Evolutionary conservation across 2,329 filamentous ascomycete species (phyloP).

Genomic region (Diplodia corticola): DNA sequence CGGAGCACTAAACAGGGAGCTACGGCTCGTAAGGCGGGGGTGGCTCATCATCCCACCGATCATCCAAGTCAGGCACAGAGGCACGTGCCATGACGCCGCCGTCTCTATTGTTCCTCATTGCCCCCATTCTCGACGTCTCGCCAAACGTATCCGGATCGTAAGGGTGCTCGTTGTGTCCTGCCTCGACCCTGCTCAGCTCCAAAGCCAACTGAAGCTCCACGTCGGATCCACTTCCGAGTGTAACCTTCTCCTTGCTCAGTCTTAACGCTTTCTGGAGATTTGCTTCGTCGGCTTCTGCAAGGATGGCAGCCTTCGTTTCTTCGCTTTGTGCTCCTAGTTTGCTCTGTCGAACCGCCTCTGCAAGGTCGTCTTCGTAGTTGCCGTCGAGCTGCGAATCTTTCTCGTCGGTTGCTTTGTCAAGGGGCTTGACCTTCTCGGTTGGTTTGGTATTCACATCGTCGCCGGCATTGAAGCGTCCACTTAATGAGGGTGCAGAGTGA

Average conservation of each 20-base stretch:
- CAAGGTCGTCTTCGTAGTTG: slow-evolving; percentile 8
- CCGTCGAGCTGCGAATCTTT: not conserved
- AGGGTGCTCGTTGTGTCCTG: not conserved
- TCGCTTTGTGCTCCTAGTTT: not conserved
- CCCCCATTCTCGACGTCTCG: slow-evolving; percentile 11
- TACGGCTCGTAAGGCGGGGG: slow-evolving; percentile 2
- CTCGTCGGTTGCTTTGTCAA: not conserved
- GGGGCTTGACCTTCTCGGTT: not conserved
- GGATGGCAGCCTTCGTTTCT: not conserved
- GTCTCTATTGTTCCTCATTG: not conserved
- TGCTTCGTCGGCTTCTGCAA: not conserved
- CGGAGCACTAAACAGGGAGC: not conserved
- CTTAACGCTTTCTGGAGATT: not conserved
- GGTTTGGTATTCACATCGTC: not conserved
- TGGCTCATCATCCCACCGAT: not conserved
- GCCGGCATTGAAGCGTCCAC: not conserved
- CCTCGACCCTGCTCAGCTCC: not conserved
- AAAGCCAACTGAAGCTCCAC: not conserved
- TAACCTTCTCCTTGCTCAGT: not conserved
- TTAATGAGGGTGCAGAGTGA: not conserved
- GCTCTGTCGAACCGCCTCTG: not conserved
- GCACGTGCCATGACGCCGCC: not conserved
- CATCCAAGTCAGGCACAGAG: not conserved
- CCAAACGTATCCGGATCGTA: slow-evolving; percentile 5
- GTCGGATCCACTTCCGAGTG: not conserved